Percentiles rank a stretch among this genome's conserved stretches.
Evolutionary conservation across 352 stramenopile genomes (phyloP).

Genomic region (Lagenidium sp.): DNA sequence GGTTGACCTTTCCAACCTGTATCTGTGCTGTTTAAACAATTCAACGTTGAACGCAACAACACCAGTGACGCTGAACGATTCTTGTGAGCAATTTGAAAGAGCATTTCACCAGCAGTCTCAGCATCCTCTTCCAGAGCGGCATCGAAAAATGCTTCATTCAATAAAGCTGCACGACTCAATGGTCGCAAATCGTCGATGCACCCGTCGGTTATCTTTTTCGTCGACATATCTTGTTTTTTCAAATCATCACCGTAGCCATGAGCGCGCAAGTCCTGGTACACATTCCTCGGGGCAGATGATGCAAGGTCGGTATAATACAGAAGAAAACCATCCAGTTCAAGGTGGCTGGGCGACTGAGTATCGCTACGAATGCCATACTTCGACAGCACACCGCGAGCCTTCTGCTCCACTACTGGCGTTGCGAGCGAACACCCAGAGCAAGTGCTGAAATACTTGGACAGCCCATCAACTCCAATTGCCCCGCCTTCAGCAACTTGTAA

Average conservation of each 20-base stretch:
- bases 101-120: conserved; percentile 65
- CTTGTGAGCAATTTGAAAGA: conserved; percentile 62
- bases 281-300: conserved; percentile 60
- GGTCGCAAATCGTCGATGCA: conserved; percentile 38
- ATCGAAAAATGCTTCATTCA: conserved; percentile 81
- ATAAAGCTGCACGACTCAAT: conserved; percentile 50
- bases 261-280: conserved; percentile 68
- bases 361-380: conserved; percentile 58
- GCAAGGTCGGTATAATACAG: conserved; percentile 78
- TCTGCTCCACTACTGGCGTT: conserved; percentile 48
- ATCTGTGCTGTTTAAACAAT: conserved; percentile 74
- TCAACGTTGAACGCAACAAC: conserved; percentile 56
- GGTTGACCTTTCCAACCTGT: conserved; percentile 82
- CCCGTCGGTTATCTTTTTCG: too few species aligned
- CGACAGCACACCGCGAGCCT: conserved; percentile 45
- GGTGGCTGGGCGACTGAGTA: conserved; percentile 16
- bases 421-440: conserved; percentile 48
- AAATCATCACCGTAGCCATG: conserved; percentile 81
- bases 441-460: conserved; percentile 60
- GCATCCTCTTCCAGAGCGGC: conserved; percentile 82
- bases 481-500: too few species aligned
- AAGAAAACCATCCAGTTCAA: conserved; percentile 74
- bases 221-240: too few species aligned
- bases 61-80: conserved; percentile 45
- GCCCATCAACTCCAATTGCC: conserved; percentile 40